Evolutionary conservation across 495 filamentous ascomycete species (phyloP).

Genomic region (Talaromyces thailandensis): DNA sequence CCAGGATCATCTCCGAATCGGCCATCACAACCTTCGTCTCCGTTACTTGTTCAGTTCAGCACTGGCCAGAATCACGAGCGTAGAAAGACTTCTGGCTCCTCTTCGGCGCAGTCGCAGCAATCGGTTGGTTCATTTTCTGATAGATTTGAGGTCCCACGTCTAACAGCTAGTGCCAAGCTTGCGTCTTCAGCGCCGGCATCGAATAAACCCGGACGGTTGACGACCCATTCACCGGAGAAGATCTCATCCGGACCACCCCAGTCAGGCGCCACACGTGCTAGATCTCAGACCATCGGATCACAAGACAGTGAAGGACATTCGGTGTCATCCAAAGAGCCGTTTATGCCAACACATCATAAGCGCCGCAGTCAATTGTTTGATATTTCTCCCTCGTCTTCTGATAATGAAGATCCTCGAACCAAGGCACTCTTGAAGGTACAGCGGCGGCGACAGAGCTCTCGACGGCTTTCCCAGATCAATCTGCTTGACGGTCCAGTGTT

Average conservation of each 20-base stretch:
- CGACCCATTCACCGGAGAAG: slow-evolving; percentile 46
- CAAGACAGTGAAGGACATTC: slow-evolving; percentile 66
- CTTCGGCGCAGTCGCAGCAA: slow-evolving; percentile 73
- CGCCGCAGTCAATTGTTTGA: slow-evolving; percentile 91
- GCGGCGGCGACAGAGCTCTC: slow-evolving; percentile 79
- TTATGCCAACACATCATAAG: slow-evolving; percentile 70
- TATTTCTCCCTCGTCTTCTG: slow-evolving; percentile 93
- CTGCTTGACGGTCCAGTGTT: slow-evolving; percentile 76
- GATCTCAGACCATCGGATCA: slow-evolving; percentile 90
- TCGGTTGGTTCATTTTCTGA: slow-evolving; percentile 63
- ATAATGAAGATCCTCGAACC: slow-evolving; percentile 88
- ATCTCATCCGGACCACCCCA: slow-evolving; percentile 28
- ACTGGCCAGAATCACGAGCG: slow-evolving; percentile 66
- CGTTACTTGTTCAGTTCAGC: slow-evolving; percentile 84
- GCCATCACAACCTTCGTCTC: slow-evolving; percentile 88
- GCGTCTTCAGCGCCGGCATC: slow-evolving; percentile 65
- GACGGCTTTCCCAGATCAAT: slow-evolving; percentile 83
- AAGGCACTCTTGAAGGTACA: slow-evolving; percentile 92
- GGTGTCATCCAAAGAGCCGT: slow-evolving; percentile 48
- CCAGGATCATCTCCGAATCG: slow-evolving; percentile 80
- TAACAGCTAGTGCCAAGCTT: slow-evolving; percentile 49
- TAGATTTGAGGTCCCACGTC: slow-evolving; percentile 56
- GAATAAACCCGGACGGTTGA: slow-evolving; percentile 58
- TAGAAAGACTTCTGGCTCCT: slow-evolving; percentile 77
- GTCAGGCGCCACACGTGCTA: slow-evolving; percentile 51